A percentile compares a stretch with the other conserved stretches of the same genome.
These are phyloP conservation scores for Limonium bicolor DNA, from an alignment of 148 eudicot genomes.

Conservation along the genomic window DNA sequence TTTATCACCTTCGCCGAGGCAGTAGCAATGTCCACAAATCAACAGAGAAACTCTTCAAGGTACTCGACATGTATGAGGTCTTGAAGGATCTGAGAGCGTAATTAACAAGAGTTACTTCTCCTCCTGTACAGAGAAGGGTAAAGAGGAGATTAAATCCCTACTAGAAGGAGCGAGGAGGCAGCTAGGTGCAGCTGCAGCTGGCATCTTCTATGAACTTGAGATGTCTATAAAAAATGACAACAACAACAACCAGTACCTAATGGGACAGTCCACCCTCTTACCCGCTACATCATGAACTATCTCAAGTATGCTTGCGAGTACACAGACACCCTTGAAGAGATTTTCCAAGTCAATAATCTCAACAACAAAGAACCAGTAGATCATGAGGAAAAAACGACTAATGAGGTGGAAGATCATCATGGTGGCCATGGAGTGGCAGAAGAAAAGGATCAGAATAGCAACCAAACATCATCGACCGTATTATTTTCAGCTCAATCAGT, in stretches of 20 bases:
- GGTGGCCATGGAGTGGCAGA: too few species aligned
- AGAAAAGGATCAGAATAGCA: too few species aligned
- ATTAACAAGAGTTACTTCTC: not conserved
- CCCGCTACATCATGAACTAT: constrained; percentile 74
- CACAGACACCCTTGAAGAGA: constrained; percentile 42
- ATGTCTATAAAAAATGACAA: constrained; percentile 54
- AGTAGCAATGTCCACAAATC: constrained; percentile 42
- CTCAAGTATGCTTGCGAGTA: constrained; percentile 52
- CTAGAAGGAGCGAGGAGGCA: constrained; percentile 19
- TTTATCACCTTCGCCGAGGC: constrained; percentile 55
- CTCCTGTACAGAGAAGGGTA: constrained; percentile 5
- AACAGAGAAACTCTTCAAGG: constrained; percentile 68
- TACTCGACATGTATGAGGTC: constrained; percentile 58
- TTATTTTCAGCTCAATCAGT: constrained; percentile 32
- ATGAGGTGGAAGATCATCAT: too few species aligned
- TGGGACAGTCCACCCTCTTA: constrained; percentile 79
- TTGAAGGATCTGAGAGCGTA: constrained; percentile 21
- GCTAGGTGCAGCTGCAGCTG: constrained; percentile 48
- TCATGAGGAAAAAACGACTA: not conserved
- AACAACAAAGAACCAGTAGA: constrained; percentile 8
- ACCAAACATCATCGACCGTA: constrained; percentile 10
- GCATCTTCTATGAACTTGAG: constrained; percentile 51
- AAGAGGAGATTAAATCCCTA: constrained; percentile 26
- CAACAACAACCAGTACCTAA: constrained; percentile 52
- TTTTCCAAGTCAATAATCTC: constrained; percentile 27